Evolutionary conservation across 371 early-diverging fungal species (phyloP).

Genomic region (Chytridium lagenaria): DNA sequence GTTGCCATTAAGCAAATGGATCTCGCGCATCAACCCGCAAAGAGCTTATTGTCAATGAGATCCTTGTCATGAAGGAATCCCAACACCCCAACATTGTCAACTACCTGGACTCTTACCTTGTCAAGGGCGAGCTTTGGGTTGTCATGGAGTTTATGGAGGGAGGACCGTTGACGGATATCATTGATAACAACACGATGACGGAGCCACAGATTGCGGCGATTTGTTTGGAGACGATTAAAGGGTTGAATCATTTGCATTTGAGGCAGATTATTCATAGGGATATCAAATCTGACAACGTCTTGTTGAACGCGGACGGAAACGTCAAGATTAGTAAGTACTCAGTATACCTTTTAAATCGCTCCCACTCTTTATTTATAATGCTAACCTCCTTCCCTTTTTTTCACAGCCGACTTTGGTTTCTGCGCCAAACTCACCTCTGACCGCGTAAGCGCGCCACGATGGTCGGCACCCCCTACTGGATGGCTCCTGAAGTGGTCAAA

Average conservation of each 20-base stretch:
- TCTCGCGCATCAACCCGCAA: conserved; percentile 87
- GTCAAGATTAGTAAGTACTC: conserved; percentile 81
- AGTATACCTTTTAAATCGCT: conserved; percentile 6
- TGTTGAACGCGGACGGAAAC: conserved; percentile 83
- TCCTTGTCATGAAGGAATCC: conserved; percentile 93
- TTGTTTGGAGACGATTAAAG: conserved; percentile 73
- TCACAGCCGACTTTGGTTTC: conserved; percentile 87
- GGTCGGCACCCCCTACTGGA: conserved; percentile 95
- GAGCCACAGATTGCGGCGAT: conserved; percentile 94
- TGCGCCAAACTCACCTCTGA: conserved; percentile 90
- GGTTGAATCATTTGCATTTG: conserved; percentile 89
- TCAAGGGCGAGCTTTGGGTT: conserved; percentile 91
- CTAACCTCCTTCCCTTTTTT: not conserved
- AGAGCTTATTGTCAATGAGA: conserved; percentile 95
- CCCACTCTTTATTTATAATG: not conserved
- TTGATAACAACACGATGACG: conserved; percentile 88
- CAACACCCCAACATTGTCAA: conserved; percentile 96
- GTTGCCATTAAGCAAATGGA: conserved; percentile 99
- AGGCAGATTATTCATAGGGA: conserved; percentile 96
- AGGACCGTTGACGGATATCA: conserved; percentile 95
- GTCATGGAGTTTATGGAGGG: conserved; percentile 99
- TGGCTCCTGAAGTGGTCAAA: conserved; percentile 97
- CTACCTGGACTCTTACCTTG: conserved; percentile 88
- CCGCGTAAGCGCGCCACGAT: conserved; percentile 90
- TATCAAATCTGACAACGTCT: conserved; percentile 95